Evolutionary conservation across 768 basidiomycete genomes (phyloP).

Genomic region (Pulveroboletus ravenelii): DNA sequence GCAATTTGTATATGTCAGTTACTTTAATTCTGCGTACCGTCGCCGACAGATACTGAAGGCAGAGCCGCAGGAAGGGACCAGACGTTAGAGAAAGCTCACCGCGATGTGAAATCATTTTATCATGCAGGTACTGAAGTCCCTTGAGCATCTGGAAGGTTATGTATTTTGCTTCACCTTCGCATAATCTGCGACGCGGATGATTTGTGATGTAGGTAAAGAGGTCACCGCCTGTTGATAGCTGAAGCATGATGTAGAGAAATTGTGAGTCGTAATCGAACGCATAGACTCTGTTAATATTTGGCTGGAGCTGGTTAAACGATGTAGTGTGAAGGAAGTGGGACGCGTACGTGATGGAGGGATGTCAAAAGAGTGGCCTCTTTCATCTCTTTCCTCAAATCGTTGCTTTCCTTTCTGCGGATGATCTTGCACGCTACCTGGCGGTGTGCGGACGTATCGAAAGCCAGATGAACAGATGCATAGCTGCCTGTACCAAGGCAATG

Average conservation of each 20-base stretch:
- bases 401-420: conserved; percentile 55
- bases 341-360: conserved; percentile 62
- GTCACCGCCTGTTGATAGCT: conserved; percentile 82
- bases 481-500: conserved; percentile 78
- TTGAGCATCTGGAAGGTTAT: conserved; percentile 77
- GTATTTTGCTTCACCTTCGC: conserved; percentile 80
- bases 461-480: conserved; percentile 79
- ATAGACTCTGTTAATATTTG: conserved; percentile 77
- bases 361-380: conserved; percentile 76
- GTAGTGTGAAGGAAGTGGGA: background rate
- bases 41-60: background rate
- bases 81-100: conserved; percentile 39
- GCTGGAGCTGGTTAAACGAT: conserved; percentile 37
- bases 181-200: conserved; percentile 51
- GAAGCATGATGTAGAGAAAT: conserved; percentile 79
- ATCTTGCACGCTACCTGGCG: conserved; percentile 84
- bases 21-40: background rate
- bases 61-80: background rate
- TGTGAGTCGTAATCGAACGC: conserved; percentile 59
- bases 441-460: conserved; percentile 56
- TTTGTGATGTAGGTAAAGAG: conserved; percentile 81
- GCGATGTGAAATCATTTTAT: conserved; percentile 70
- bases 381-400: conserved; percentile 47
- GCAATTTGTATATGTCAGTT: conserved; percentile 1
- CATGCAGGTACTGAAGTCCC: conserved; percentile 67